phyloP scores from a whole-genome alignment of 2,329 filamentous ascomycete genomes.

The Tolypocladium cylindrosporum region DNA sequence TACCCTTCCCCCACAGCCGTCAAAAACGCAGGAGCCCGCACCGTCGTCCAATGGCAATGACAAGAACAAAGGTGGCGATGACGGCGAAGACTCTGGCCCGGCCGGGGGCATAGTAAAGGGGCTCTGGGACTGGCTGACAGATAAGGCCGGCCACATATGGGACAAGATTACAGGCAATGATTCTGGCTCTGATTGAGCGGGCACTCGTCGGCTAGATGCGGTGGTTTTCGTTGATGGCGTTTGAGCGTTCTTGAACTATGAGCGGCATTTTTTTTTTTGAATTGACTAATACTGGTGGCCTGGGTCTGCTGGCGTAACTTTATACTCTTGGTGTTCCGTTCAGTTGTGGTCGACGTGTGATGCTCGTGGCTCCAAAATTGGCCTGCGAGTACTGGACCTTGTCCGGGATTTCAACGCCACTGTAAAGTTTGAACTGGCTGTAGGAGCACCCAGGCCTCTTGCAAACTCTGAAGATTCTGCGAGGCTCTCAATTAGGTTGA shows the following conservation, averaged over 20 bases:
- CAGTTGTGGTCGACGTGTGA: neutral
- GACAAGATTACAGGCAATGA: slow-evolving; percentile 26
- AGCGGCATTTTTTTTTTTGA: neutral
- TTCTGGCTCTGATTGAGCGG: neutral
- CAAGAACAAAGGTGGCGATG: slow-evolving; percentile 7
- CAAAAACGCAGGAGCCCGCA: neutral
- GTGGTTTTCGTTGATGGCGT: neutral
- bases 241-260: neutral
- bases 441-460: no score
- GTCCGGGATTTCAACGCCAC: no score
- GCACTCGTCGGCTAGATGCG: neutral
- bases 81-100: slow-evolving; percentile 11
- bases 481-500: no score
- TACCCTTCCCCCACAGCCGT: slow-evolving; percentile 4
- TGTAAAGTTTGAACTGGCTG: no score
- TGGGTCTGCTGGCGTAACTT: neutral
- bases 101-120: slow-evolving; percentile 22
- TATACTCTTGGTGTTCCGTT: neutral
- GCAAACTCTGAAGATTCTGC: no score
- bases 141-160: slow-evolving; percentile 36
- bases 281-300: neutral
- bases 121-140: slow-evolving; percentile 42
- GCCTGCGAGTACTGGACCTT: no score
- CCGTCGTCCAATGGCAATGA: slow-evolving; percentile 3
- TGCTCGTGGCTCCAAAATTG: no score